phyloP scores from a whole-genome alignment of 2,329 filamentous ascomycete species.

The Pezicula rhizophila region DNA sequence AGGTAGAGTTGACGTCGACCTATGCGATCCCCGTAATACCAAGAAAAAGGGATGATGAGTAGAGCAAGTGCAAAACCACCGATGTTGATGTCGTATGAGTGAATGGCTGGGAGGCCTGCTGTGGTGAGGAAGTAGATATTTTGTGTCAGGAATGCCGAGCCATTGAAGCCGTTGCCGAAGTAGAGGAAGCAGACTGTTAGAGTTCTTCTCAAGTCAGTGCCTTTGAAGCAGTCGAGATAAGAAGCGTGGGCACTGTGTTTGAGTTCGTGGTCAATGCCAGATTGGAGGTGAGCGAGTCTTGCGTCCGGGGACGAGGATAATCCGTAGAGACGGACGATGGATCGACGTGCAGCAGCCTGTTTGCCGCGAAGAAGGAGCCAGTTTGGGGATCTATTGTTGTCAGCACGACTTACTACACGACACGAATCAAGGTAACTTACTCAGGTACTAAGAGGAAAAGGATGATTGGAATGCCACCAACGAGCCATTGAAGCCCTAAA shows the following conservation, averaged over 20 bases:
- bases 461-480: not conserved
- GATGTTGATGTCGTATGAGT: conserved; percentile 9
- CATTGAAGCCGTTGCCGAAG: conserved; percentile 28
- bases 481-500: not conserved
- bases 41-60: conserved; percentile 10
- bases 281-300: conserved; percentile 10
- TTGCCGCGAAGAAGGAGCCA: conserved; percentile 9
- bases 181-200: conserved; percentile 31
- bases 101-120: conserved; percentile 11
- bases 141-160: conserved; percentile 21
- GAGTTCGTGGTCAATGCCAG: conserved; percentile 5
- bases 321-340: conserved; percentile 8
- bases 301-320: conserved; percentile 5
- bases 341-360: conserved; percentile 3
- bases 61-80: conserved; percentile 8
- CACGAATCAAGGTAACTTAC: not conserved
- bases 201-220: conserved; percentile 29
- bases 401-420: no score
- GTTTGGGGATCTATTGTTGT: conserved; percentile 11
- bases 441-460: not conserved
- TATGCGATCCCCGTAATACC: conserved; percentile 20
- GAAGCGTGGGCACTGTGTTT: conserved; percentile 6
- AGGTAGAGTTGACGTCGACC: conserved; percentile 30
- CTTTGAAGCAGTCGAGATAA: conserved; percentile 30
- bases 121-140: conserved; percentile 17